These are phyloP conservation scores for Pyronema domesticum DNA, from an alignment of 495 filamentous ascomycete genomes.

Conservation along the genomic window DNA sequence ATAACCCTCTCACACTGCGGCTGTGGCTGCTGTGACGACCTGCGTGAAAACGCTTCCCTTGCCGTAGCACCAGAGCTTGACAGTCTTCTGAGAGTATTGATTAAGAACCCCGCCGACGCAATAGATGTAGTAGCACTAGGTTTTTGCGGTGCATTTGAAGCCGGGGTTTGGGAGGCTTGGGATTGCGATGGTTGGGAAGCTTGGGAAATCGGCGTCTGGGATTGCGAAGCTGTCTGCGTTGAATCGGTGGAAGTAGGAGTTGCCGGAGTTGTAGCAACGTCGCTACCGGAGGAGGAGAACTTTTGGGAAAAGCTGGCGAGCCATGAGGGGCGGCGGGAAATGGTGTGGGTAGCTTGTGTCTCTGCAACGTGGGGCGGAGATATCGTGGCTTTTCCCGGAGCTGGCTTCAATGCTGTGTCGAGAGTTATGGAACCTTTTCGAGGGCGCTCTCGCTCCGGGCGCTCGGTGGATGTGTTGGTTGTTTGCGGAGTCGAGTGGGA, in stretches of 20 bases:
- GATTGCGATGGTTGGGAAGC: not conserved
- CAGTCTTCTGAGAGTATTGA: conserved; percentile 61
- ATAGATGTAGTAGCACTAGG: not conserved
- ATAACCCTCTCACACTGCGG: conserved; percentile 52
- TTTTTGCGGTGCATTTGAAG: conserved; percentile 34
- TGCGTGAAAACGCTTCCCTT: conserved; percentile 25
- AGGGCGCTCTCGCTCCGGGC: not conserved
- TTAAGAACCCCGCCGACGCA: conserved; percentile 50
- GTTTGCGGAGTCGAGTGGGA: no score
- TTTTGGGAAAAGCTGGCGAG: no score
- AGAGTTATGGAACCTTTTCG: conserved; percentile 1
- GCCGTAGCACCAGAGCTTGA: conserved; percentile 47
- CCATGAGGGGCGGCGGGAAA: no score
- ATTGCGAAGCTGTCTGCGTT: not conserved
- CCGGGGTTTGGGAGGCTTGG: conserved; percentile 31
- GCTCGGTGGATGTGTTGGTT: no score
- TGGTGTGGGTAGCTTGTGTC: no score
- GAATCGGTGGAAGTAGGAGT: not conserved
- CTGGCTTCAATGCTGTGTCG: conserved; percentile 26
- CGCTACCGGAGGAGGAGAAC: no score
- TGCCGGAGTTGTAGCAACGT: not conserved
- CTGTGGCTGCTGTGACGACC: conserved; percentile 33
- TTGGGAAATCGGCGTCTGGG: conserved; percentile 31
- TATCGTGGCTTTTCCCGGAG: conserved; percentile 24
- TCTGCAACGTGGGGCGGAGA: not conserved